Evolutionary conservation across 495 filamentous ascomycete genomes (phyloP), one percentile per base, ranked within the genome.

Genomic region (Aspergillus diversus): DNA sequence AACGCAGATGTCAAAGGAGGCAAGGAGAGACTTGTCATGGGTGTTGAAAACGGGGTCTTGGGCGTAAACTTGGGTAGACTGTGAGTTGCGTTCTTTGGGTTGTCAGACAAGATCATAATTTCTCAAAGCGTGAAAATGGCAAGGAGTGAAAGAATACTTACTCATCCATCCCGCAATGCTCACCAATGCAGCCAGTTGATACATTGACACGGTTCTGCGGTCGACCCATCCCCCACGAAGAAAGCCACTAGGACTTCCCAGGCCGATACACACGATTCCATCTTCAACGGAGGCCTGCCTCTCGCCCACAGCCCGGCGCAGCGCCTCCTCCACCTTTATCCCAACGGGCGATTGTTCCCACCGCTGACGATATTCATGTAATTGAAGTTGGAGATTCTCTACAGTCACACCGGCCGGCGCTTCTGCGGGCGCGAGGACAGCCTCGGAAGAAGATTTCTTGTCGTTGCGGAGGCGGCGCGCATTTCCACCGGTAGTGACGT

Each of bases 11-110:
- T 78, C 79, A 1, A 87, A 73, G 11, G 67, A 73, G 0, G 63
- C 37, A 43, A 92, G 81, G 60, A 91, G 89, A 0, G 71, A 65
- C 31, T 76, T 80, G 67, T 93, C 90, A 7, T 82, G 71, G 7
- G 71, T 48, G 56, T 86, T 91, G 75, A 92, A 92, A 64, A 84
- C 67, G 7, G 90, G 90, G 53, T 93, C 90, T 76, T 93, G 90
- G 27, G 88, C 83, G 63, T 85, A 73, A 53, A 84, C 75, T 33
- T 73, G 71, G 33, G 71, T 4, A 31, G 35, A 5, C 51, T 50
- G 15, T 27, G n/a, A 35, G 32, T 21, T 21, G 50, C 21, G 48
- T 61, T 50, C 16, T 43, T 53, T 56, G 21, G 4, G 55, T 33
- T 21, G 33, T 33, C 39, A 32, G 54, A 46, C 33, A 43, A 35